Conservation (phyloP, 2,329 filamentous ascomycete genomes). For the Didymella pomorum region DNA sequence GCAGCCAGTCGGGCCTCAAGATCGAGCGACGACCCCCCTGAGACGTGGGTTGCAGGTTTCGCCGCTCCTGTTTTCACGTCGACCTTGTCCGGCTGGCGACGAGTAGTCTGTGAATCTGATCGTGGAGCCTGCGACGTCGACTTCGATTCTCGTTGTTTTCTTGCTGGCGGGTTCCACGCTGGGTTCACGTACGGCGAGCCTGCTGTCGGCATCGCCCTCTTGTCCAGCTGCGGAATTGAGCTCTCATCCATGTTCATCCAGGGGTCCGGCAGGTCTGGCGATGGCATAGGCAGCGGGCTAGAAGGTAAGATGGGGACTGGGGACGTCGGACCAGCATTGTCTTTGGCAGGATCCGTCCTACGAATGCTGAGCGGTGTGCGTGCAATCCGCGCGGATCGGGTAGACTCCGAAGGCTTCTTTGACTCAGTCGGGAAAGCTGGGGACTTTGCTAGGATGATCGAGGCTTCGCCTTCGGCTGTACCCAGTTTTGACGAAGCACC, state of each 20-base stretch:
- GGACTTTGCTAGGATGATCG: constrained; percentile 34
- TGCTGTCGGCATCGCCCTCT: constrained; percentile 43
- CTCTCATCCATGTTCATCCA: constrained; percentile 46
- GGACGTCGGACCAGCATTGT: constrained; percentile 34
- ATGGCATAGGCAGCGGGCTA: constrained; percentile 45
- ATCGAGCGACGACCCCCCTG: constrained; percentile 8
- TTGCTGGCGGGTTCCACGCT: constrained; percentile 32
- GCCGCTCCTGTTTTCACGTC: constrained; percentile 3
- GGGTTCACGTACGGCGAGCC: constrained; percentile 40
- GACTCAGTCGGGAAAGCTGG: constrained; percentile 20
- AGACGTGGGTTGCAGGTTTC: not conserved
- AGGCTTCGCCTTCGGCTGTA: constrained; percentile 30
- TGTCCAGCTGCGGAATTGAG: constrained; percentile 41
- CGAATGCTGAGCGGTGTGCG: constrained; percentile 35
- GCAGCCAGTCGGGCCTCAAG: constrained; percentile 19
- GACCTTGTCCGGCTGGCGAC: constrained; percentile 17
- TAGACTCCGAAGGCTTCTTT: constrained; percentile 22
- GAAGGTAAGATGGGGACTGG: constrained; percentile 30
- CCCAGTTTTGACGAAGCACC: constrained; percentile 25
- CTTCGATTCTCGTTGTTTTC: constrained; percentile 31
- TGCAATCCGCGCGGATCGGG: constrained; percentile 20
- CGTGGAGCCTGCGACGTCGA: constrained; percentile 21
- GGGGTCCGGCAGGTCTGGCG: constrained; percentile 39
- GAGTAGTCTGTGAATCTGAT: constrained; percentile 6
- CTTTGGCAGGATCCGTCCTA: constrained; percentile 28